Evolutionary conservation across 2,329 filamentous ascomycete species (phyloP).

Genomic region (Colletotrichum chrysophilum): DNA sequence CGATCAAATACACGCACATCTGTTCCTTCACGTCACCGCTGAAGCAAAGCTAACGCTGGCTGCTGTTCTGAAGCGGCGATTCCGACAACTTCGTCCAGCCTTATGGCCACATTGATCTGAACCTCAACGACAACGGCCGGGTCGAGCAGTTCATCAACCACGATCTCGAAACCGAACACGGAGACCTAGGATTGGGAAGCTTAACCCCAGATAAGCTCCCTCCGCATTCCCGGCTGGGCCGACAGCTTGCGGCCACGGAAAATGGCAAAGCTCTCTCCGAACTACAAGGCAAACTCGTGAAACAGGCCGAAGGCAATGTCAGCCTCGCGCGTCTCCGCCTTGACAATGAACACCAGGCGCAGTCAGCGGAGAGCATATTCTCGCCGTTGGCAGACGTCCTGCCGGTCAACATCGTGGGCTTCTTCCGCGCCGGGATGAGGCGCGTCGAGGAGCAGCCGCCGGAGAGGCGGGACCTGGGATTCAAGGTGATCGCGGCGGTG

Average conservation of each 20-base stretch:
- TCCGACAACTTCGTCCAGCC: neutral
- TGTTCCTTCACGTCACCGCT: fast-evolving
- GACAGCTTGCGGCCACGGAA: neutral
- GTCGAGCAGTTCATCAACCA: neutral
- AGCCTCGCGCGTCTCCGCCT: neutral
- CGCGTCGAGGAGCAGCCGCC: neutral
- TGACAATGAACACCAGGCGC: neutral
- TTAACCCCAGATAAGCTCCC: neutral
- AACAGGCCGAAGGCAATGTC: neutral
- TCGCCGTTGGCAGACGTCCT: neutral
- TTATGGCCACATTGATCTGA: neutral
- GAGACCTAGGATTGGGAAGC: neutral
- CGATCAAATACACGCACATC: fast-evolving
- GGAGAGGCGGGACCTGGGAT: neutral
- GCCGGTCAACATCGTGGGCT: neutral
- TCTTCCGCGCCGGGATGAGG: neutral
- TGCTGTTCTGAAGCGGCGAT: neutral
- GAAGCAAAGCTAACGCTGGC: neutral
- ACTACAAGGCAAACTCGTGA: neutral
- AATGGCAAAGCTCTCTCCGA: neutral
- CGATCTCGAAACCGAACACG: neutral
- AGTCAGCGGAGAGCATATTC: neutral
- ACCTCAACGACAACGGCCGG: neutral
- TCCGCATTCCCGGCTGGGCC: neutral
- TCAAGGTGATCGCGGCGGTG: neutral